phyloP scores from a whole-genome alignment of 108 stramenopile species.

The Craspedostauros australis region DNA sequence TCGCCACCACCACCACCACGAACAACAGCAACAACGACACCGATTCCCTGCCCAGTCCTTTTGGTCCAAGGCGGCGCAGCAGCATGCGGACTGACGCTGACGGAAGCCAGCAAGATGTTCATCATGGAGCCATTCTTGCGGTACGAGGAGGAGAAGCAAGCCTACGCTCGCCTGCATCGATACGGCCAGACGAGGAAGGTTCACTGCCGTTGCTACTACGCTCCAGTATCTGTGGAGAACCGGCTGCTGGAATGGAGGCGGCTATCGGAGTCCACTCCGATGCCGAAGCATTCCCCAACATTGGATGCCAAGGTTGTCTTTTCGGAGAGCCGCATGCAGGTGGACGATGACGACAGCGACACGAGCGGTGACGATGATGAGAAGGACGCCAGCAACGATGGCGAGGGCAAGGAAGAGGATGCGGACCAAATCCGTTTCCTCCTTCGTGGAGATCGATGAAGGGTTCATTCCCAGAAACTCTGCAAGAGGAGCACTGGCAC shows the following conservation, averaged over 20 bases:
- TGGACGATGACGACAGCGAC: conserved; percentile 1
- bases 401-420: too few species aligned
- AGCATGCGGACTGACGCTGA: conserved; percentile 60
- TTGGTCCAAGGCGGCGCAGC: conserved; percentile 57
- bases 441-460: too few species aligned
- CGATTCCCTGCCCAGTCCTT: conserved; percentile 8
- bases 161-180: conserved; percentile 32
- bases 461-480: too few species aligned
- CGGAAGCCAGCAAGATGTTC: conserved; percentile 53
- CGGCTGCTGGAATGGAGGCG: conserved; percentile 53
- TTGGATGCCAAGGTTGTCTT: conserved; percentile 1
- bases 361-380: neutral
- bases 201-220: conserved; percentile 38
- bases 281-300: neutral
- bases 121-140: conserved; percentile 62
- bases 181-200: conserved; percentile 44
- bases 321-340: neutral
- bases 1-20: neutral
- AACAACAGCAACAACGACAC: neutral
- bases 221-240: conserved; percentile 46
- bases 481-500: too few species aligned
- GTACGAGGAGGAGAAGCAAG: conserved; percentile 59
- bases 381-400: too few species aligned
- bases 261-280: conserved; percentile 10
- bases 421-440: too few species aligned